Evolutionary conservation across 1,284 basidiomycete genomes (phyloP), one percentile per base, ranked within the genome.

Genomic region (Malassezia sympodialis): DNA sequence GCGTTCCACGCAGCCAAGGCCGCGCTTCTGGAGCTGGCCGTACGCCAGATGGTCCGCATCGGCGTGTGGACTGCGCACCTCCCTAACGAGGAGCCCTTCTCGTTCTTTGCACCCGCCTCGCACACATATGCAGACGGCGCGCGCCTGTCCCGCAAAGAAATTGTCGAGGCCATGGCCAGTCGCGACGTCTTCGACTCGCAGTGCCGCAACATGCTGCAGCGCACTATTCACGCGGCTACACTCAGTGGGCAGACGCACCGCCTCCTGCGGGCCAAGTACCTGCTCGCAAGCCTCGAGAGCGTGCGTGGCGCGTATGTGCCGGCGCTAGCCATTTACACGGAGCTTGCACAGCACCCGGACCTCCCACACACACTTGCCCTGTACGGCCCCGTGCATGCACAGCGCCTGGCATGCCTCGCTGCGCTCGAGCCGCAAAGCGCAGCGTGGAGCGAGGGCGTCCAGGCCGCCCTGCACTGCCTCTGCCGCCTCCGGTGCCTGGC

Each of bases 11-110:
- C 66, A 1, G 70, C 74, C 21, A 88, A 88, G 68, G 88, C 84
- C 7, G 88, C 91, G 69, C 78, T 93, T 28, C 76, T 87, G 2
- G 85, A 91, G 61, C 78, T 90, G 3, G 87, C 88, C 8, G 81
- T 86, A 7, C 55, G 54, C 6, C 64, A 93, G 86, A 80, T 96
- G 32, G 87, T 93, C 68, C 79, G 83, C 48, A 80, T 96, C 37
- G 91, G 90, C 14, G 79, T 89, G 17, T 77, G 77, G 56, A 76
- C 79, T 8, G 84, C 83, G 0, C 83, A 87, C 72, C 78, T 96
- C 34, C 88, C 90, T 1, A 62, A 74, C 1, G 76, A 77, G 1
- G 80, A 83, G 15, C 89, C 89, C 0, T 94, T 72, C 32, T 21
- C 46, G 40, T 42, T 35, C 28, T 35, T 21, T 28, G 39, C n/a